phyloP scores from a whole-genome alignment of 495 filamentous ascomycete species.

The Penicillium antarcticum region DNA sequence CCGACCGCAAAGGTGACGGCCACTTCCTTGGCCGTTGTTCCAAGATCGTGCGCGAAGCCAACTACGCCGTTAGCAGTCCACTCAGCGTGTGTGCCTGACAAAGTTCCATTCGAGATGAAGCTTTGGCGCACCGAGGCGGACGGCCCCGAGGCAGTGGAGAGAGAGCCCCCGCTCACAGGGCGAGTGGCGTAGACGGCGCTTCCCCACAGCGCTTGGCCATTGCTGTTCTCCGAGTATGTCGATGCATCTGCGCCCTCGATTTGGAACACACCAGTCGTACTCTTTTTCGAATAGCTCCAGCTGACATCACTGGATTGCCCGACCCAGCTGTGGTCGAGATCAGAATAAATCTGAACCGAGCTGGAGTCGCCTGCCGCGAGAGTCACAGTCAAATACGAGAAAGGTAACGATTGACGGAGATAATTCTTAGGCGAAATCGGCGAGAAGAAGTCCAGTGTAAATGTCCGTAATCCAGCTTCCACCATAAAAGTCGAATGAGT shows the following conservation, averaged over 20 bases:
- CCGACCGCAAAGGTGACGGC: constrained; percentile 44
- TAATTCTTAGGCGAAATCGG: constrained; percentile 79
- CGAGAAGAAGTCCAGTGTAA: constrained; percentile 62
- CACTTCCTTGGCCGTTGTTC: constrained; percentile 16
- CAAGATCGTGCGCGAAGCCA: constrained; percentile 38
- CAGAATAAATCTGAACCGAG: constrained; percentile 39
- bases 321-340: constrained; percentile 44
- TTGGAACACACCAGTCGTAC: constrained; percentile 26
- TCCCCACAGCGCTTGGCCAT: constrained; percentile 40
- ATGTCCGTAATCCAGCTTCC: constrained; percentile 28
- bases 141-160: constrained; percentile 26
- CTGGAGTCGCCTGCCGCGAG: constrained; percentile 30
- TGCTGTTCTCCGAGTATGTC: constrained; percentile 26
- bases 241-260: constrained; percentile 19
- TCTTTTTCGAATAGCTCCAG: constrained; percentile 23
- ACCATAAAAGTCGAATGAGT: constrained; percentile 39
- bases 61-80: constrained; percentile 29
- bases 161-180: constrained; percentile 13
- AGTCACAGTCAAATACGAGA: constrained; percentile 69
- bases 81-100: constrained; percentile 17
- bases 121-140: constrained; percentile 18
- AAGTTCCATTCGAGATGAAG: constrained; percentile 30
- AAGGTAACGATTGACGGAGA: constrained; percentile 73
- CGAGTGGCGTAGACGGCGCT: constrained; percentile 37
- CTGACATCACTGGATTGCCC: constrained; percentile 29